Conservation (phyloP, 768 basidiomycete genomes). For the Rhizopogon vesiculosus region DNA sequence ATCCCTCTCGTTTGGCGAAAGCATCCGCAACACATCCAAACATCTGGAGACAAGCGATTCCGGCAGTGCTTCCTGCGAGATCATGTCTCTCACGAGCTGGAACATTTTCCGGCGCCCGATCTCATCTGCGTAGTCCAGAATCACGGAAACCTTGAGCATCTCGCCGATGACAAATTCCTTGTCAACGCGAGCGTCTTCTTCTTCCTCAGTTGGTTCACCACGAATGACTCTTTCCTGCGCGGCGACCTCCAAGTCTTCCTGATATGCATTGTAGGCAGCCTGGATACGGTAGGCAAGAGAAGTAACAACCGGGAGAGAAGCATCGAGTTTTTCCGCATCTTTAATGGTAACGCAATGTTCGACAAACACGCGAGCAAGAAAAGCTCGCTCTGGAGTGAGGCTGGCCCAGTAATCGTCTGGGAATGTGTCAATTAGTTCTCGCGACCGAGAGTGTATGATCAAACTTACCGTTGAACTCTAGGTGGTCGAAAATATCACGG, state of each 20-base stretch:
- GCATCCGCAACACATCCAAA: slow-evolving; percentile 74
- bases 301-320: slow-evolving; percentile 79
- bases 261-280: slow-evolving; percentile 60
- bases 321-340: slow-evolving; percentile 60
- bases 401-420: slow-evolving; percentile 68
- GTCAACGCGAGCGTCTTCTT: slow-evolving; percentile 45
- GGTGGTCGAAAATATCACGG: slow-evolving; percentile 57
- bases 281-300: slow-evolving; percentile 74
- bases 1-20: slow-evolving; percentile 75
- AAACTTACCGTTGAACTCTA: slow-evolving; percentile 65
- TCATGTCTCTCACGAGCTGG: slow-evolving; percentile 80
- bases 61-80: slow-evolving; percentile 66
- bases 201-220: slow-evolving; percentile 31
- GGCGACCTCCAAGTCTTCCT: slow-evolving; percentile 36
- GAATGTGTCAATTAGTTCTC: neutral
- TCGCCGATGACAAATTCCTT: slow-evolving; percentile 74
- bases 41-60: slow-evolving; percentile 65
- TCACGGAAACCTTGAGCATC: slow-evolving; percentile 71
- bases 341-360: slow-evolving; percentile 66
- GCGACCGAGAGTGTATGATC: neutral
- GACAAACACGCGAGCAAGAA: slow-evolving; percentile 80
- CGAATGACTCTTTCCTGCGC: slow-evolving; percentile 30
- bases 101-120: slow-evolving; percentile 88
- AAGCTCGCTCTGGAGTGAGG: slow-evolving; percentile 70
- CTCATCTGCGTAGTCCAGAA: slow-evolving; percentile 89